Base-by-base conservation (phyloP, 2,329 filamentous ascomycete genomes). In the Neoascochyta sp. region DNA sequence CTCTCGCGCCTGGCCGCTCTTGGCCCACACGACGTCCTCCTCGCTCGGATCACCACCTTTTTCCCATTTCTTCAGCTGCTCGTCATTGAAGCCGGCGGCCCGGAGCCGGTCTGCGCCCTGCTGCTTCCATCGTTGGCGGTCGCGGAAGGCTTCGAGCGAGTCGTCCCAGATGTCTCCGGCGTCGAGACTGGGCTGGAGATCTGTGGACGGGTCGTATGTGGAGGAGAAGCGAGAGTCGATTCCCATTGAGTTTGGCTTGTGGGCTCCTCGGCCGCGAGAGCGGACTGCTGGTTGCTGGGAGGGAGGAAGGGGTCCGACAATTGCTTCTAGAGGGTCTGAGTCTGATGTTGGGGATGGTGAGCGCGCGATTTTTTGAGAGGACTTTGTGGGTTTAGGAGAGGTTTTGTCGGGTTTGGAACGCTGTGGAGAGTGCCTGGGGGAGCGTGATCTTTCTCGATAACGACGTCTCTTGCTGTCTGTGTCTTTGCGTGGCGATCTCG, bases 171-270 rank as follows among this genome's bases (percentile, higher is more conserved):
- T 78, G 39, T 81, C 79, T 16, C 71, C 72, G 3, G 64, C 67
- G 1, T 69, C 67, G 3, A 68, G 58, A 39, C 60, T 42, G 23
- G 69, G 63, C 21, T 71, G 65, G 3, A 82, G 62, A 47, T 85
- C 77, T n/a, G 66, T 57, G 5, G 66, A 56, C 1, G 78, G 78
- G 39, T 81, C 69, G 47, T 81, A 81, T 11, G 63, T 74, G 1
- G 78, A 68, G 1, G 83, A 80, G 60, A 95, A 96, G 29, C 85
- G 85, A 14, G 75, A 70, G 53, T 95, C 88, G 44, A 95, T 93
- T 7, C 76, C 79, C 15, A 80, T 46, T 3, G 42, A 41, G 11
- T 43, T 50, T 14, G 43, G 36, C 36, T 56, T 60, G 22, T 52
- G 43, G 6, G 50, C 54, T 16, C 56, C 56, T n/a, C 57, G 56